phyloP scores from a whole-genome alignment of 164 flowering plant species.

The Tetrastigma voinierianum region DNA sequence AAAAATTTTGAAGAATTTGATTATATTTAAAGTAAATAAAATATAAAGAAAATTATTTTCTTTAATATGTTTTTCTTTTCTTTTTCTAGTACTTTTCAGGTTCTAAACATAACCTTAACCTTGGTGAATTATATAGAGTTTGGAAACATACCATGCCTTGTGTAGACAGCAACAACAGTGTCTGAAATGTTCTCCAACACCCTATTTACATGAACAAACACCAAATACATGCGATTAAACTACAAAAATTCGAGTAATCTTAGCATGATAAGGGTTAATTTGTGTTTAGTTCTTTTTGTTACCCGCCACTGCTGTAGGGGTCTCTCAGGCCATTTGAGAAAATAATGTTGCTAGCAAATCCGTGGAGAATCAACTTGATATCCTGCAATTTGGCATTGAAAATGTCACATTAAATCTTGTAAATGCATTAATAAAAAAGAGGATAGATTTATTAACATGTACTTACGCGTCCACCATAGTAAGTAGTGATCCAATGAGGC shows the following conservation, averaged over 20 bases:
- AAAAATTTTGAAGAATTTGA: too few species aligned
- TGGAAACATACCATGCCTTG: slow-evolving; percentile 34
- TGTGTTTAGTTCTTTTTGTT: slow-evolving; percentile 6
- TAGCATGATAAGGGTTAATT: too few species aligned
- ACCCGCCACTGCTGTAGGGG: slow-evolving; percentile 80
- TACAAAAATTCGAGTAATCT: too few species aligned
- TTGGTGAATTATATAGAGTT: not conserved
- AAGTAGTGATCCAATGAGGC: slow-evolving; percentile 66
- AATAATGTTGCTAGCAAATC: slow-evolving; percentile 74
- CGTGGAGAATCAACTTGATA: slow-evolving; percentile 40
- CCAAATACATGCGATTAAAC: too few species aligned
- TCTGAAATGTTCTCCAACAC: slow-evolving; percentile 54
- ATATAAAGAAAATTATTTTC: too few species aligned
- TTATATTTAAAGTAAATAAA: too few species aligned
- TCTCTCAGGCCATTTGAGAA: slow-evolving; percentile 78
- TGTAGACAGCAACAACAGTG: slow-evolving; percentile 43
- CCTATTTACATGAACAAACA: slow-evolving; percentile 17
- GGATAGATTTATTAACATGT: not conserved
- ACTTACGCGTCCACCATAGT: slow-evolving; percentile 65
- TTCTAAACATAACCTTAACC: too few species aligned
- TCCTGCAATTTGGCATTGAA: slow-evolving; percentile 33
- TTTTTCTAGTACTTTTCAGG: too few species aligned
- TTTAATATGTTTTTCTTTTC: too few species aligned
- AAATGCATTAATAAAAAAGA: not conserved
- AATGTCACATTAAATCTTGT: not conserved